Evolutionary conservation across 169 alveolate species (phyloP).

Genomic region (Eimeria acervulina): DNA sequence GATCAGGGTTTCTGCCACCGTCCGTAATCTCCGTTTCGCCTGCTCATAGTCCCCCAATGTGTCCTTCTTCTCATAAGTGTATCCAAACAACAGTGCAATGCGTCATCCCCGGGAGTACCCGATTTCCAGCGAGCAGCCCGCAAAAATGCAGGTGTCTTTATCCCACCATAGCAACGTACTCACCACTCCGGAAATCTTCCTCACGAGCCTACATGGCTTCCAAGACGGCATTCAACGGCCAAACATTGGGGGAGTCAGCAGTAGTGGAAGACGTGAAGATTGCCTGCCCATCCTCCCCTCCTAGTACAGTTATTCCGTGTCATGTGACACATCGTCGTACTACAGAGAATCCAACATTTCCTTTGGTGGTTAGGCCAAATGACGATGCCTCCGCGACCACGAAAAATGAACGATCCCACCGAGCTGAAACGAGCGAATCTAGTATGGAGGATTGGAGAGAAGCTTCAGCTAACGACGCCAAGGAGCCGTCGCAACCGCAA

Average conservation of each 20-base stretch:
- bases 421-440: not conserved
- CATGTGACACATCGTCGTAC: not conserved
- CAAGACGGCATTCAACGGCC: not conserved
- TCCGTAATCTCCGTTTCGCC: not conserved
- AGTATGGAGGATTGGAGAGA: not conserved
- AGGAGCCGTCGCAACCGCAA: not conserved
- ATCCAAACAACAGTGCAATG: not conserved
- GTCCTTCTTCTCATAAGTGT: not conserved
- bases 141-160: not conserved
- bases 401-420: not conserved
- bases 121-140: not conserved
- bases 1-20: not conserved
- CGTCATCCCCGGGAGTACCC: not conserved
- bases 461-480: not conserved
- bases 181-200: not conserved
- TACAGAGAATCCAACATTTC: slow-evolving; percentile 1
- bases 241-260: not conserved
- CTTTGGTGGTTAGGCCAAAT: not conserved
- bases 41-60: not conserved
- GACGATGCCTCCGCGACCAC: not conserved
- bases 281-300: slow-evolving; percentile 60
- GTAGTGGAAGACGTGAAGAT: not conserved
- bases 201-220: not conserved
- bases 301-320: slow-evolving; percentile 10
- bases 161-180: not conserved